Conservation (phyloP, 2,329 filamentous ascomycete genomes). For the Aspergillus spinulosporus region DNA sequence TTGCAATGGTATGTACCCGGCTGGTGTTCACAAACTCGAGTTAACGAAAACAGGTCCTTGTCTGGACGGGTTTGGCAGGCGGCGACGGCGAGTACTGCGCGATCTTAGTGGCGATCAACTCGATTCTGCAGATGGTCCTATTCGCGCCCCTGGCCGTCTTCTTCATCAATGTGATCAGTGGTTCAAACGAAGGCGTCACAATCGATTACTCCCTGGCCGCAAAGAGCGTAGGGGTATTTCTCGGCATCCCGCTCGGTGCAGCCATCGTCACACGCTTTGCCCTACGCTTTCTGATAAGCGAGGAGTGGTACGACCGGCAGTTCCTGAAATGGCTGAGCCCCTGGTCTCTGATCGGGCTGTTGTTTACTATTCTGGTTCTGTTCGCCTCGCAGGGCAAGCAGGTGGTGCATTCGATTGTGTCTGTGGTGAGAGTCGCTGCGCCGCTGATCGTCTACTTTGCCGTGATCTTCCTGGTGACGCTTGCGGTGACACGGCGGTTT, state of each 20-base stretch:
- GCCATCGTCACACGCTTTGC: conserved; percentile 73
- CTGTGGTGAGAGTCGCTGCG: conserved; percentile 76
- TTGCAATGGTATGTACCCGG: conserved; percentile 70
- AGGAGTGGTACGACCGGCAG: conserved; percentile 63
- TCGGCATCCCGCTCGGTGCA: conserved; percentile 78
- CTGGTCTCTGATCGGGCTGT: conserved; percentile 75
- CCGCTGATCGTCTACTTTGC: conserved; percentile 81
- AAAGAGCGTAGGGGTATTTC: conserved; percentile 77
- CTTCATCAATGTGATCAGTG: conserved; percentile 69
- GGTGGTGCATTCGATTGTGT: conserved; percentile 79
- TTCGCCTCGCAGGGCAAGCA: conserved; percentile 78
- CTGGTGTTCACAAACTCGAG: neutral
- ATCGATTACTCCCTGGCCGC: conserved; percentile 69
- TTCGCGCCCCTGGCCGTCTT: conserved; percentile 69
- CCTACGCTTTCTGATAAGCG: conserved; percentile 57
- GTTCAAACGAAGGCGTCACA: conserved; percentile 43
- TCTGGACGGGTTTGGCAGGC: conserved; percentile 76
- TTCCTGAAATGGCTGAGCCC: conserved; percentile 73
- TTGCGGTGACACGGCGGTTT: conserved; percentile 61
- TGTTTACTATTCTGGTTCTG: conserved; percentile 84
- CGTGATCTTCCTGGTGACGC: conserved; percentile 69
- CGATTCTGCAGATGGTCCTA: conserved; percentile 70
- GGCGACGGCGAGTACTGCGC: conserved; percentile 83
- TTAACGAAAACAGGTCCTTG: conserved; percentile 52
- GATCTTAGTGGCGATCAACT: conserved; percentile 74